phyloP scores from a whole-genome alignment of 2,329 filamentous ascomycete genomes.

The Helminthosporium solani region DNA sequence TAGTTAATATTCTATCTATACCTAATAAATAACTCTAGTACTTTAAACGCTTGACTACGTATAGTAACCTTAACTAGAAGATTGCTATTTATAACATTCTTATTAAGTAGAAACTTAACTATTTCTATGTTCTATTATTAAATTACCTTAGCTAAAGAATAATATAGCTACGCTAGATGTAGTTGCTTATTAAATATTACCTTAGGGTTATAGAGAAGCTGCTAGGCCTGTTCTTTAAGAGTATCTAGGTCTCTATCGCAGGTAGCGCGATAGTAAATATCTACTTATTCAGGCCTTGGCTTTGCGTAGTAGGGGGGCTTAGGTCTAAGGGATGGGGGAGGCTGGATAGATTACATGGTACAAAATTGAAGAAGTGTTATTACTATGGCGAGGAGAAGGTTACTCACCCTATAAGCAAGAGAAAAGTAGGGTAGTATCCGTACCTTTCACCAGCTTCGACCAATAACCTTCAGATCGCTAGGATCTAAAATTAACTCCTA shows the following conservation, averaged over 20 bases:
- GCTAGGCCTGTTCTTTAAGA: conserved; percentile 6
- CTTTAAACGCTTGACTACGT: conserved; percentile 7
- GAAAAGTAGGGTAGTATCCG: not conserved
- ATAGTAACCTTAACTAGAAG: conserved; percentile 8
- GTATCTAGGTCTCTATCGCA: conserved; percentile 7
- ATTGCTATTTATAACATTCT: conserved; percentile 2
- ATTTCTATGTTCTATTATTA: conserved; percentile 5
- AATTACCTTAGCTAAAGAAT: conserved; percentile 3
- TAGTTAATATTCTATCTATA: not conserved
- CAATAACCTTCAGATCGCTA: too few relatives aligned
- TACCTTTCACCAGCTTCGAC: too few relatives aligned
- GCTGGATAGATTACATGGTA: conserved; percentile 5
- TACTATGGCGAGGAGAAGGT: not conserved
- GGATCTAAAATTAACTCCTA: too few relatives aligned
- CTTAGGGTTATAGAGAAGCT: conserved; percentile 5
- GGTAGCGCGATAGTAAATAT: conserved; percentile 8
- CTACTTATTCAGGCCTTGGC: conserved; percentile 6
- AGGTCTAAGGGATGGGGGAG: conserved; percentile 1
- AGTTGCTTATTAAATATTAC: not conserved
- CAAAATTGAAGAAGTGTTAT: conserved; percentile 4
- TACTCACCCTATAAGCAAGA: not conserved
- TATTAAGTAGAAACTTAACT: conserved; percentile 8
- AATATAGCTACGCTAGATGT: conserved; percentile 4
- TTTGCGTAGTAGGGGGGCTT: conserved; percentile 1
- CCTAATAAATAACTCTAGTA: conserved; percentile 8